Evolutionary conservation across 257 asterid species (phyloP).

Genomic region (Haberlea rhodopensis): DNA sequence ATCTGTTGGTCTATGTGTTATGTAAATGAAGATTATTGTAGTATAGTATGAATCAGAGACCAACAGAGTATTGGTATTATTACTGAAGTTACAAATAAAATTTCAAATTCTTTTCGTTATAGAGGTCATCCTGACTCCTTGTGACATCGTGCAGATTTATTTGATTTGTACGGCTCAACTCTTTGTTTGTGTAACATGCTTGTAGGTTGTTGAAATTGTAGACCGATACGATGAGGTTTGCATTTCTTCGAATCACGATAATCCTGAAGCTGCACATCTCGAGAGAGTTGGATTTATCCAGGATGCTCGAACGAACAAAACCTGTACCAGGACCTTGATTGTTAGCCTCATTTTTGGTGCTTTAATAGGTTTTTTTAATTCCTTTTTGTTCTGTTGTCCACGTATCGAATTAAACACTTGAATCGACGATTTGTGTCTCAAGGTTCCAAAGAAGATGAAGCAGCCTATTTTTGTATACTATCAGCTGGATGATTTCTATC

Average conservation of each 20-base stretch:
- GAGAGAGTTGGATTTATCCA: slow-evolving; percentile 53
- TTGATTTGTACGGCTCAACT: background rate
- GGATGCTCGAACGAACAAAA: slow-evolving; percentile 43
- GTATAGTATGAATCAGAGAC: background rate
- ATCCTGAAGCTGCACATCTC: slow-evolving; percentile 28
- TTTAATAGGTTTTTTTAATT: background rate
- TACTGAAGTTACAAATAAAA: too few species aligned
- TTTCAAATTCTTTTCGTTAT: background rate
- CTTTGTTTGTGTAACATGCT: background rate
- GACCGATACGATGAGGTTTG: slow-evolving; percentile 73
- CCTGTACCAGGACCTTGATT: slow-evolving; percentile 46
- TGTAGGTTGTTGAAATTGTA: slow-evolving; percentile 74
- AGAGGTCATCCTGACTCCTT: background rate
- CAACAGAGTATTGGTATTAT: too few species aligned
- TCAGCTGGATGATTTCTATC: slow-evolving; percentile 79
- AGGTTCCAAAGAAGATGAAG: slow-evolving; percentile 84
- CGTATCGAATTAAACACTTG: background rate
- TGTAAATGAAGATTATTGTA: background rate
- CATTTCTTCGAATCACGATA: slow-evolving; percentile 35
- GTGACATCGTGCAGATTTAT: background rate
- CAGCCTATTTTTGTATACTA: slow-evolving; percentile 72
- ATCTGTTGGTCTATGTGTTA: background rate
- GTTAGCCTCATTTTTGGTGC: slow-evolving; percentile 38
- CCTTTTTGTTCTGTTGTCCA: background rate
- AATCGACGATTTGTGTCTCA: slow-evolving; percentile 3